phyloP scores from a whole-genome alignment of 371 early-diverging fungal species.

The Mortierella sp. region DNA sequence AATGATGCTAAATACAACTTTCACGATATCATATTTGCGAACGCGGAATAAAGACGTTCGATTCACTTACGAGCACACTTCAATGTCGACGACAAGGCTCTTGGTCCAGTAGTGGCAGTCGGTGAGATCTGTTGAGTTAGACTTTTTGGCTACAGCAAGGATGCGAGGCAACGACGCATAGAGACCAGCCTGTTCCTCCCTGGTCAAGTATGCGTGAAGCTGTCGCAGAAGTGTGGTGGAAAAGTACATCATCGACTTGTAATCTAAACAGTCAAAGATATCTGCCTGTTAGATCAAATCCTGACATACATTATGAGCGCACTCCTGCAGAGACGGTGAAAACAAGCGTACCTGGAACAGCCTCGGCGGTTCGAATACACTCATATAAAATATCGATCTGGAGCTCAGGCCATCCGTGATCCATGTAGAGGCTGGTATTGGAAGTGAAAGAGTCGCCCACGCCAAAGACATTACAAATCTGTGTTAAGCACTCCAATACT shows the following conservation, averaged over 20 bases:
- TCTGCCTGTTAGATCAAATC: neutral
- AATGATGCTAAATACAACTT: neutral
- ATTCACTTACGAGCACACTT: constrained; percentile 59
- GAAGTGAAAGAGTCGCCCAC: constrained; percentile 66
- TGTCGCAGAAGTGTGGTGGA: constrained; percentile 76
- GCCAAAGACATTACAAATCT: constrained; percentile 78
- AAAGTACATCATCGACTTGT: constrained; percentile 72
- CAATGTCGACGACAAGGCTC: constrained; percentile 51
- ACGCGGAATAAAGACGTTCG: neutral
- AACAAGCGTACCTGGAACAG: constrained; percentile 68
- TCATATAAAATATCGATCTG: constrained; percentile 85
- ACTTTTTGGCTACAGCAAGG: constrained; percentile 64
- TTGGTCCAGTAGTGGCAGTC: constrained; percentile 61
- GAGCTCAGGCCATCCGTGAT: constrained; percentile 83
- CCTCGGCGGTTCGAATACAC: constrained; percentile 81
- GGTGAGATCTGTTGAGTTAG: constrained; percentile 39
- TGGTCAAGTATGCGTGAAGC: constrained; percentile 70
- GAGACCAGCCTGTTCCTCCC: constrained; percentile 78
- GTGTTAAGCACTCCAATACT: constrained; percentile 75
- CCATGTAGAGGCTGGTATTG: constrained; percentile 67
- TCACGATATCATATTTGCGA: neutral
- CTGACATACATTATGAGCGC: neutral
- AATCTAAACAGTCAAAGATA: constrained; percentile 61
- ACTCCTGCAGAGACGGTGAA: neutral
- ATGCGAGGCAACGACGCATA: constrained; percentile 72